phyloP scores from a whole-genome alignment of 116 monocot genomes.

The Papilionanthe hybrid region DNA sequence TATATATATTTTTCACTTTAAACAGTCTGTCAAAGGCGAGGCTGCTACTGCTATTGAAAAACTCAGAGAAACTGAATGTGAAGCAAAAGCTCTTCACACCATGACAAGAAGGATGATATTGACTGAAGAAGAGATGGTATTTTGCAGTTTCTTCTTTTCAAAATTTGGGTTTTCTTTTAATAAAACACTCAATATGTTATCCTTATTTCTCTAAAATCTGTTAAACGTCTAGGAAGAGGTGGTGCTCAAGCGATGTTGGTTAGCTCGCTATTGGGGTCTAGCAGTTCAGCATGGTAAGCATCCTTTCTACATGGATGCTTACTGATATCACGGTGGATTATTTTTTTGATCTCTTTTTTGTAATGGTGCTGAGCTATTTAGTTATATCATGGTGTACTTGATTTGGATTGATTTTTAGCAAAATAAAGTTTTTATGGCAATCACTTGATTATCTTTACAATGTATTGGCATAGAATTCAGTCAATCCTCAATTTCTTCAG shows the following conservation, averaged over 20 bases:
- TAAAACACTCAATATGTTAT: background rate
- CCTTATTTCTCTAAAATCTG: background rate
- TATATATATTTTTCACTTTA: background rate
- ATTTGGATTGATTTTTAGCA: background rate
- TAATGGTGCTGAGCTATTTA: background rate
- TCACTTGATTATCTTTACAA: background rate
- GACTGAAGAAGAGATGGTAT: slow-evolving; percentile 95
- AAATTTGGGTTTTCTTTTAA: background rate
- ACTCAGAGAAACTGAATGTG: slow-evolving; percentile 68
- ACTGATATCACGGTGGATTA: background rate
- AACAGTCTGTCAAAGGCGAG: slow-evolving; percentile 57
- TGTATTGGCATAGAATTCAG: background rate
- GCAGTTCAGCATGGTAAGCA: slow-evolving; percentile 58
- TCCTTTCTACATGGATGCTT: background rate
- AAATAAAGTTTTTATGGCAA: background rate
- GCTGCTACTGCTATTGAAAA: slow-evolving; percentile 36
- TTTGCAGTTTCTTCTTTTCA: background rate
- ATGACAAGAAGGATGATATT: slow-evolving; percentile 86
- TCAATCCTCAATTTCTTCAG: background rate
- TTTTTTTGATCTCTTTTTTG: background rate
- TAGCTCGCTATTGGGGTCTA: slow-evolving; percentile 92
- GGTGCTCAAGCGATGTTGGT: slow-evolving; percentile 97
- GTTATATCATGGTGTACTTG: background rate
- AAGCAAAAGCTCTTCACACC: slow-evolving; percentile 53
- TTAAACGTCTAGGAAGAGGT: slow-evolving; percentile 73